Evolutionary conservation across 495 filamentous ascomycete species (phyloP).

Genomic region (Tuber brumale): DNA sequence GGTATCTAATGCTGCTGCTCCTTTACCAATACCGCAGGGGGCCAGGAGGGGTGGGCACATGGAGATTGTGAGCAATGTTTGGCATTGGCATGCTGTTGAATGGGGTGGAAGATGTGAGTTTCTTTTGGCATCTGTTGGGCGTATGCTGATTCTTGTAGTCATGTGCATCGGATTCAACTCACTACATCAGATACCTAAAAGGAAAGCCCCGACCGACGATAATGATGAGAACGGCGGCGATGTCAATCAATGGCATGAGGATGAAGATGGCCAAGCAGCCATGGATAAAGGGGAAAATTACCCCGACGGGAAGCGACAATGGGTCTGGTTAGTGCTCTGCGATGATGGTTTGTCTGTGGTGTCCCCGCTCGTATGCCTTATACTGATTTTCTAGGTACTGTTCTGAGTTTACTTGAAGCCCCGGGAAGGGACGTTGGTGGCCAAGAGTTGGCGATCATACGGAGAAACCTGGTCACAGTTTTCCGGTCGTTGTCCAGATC

Average conservation of each 20-base stretch:
- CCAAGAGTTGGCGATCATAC: constrained; percentile 45
- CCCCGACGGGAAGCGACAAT: constrained; percentile 58
- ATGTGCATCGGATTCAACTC: constrained; percentile 79
- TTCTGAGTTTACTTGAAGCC: constrained; percentile 74
- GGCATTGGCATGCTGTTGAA: constrained; percentile 43
- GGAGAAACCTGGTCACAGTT: constrained; percentile 64
- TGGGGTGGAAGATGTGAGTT: constrained; percentile 42
- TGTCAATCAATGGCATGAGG: constrained; percentile 24
- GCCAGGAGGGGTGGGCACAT: constrained; percentile 29
- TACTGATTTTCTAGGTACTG: constrained; percentile 51
- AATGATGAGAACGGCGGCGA: constrained; percentile 17
- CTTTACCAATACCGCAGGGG: background rate
- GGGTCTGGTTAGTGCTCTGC: constrained; percentile 79
- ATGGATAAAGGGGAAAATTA: constrained; percentile 46
- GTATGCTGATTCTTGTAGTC: constrained; percentile 46
- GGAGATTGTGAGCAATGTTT: constrained; percentile 39
- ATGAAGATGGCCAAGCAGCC: constrained; percentile 28
- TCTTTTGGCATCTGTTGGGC: background rate
- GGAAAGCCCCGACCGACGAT: constrained; percentile 24
- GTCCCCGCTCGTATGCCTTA: background rate
- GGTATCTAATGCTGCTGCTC: background rate
- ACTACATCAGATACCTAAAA: constrained; percentile 53
- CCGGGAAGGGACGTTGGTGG: constrained; percentile 45
- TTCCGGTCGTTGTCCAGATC: constrained; percentile 61
- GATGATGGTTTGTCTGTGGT: constrained; percentile 56